Base-by-base conservation (phyloP, 2,329 filamentous ascomycete genomes). In the Orbilia quercus region DNA sequence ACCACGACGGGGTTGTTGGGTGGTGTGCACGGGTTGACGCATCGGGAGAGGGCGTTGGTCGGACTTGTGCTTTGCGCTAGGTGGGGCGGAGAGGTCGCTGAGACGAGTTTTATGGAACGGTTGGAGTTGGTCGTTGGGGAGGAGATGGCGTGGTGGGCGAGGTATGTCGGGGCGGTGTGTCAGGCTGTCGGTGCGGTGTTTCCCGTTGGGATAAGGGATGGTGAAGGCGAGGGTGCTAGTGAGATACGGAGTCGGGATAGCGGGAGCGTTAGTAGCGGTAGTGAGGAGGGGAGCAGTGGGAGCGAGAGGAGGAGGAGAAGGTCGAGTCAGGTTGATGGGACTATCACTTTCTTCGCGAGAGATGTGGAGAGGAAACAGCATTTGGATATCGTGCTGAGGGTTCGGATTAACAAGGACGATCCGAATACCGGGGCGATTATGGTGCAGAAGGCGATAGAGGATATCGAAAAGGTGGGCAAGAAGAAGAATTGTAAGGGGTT, bases 51-150 rank as follows among this genome's bases (percentile, higher is more conserved):
- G 11, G 89, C 90, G 0, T 80, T 91, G 1, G 82, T 96, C 1
- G 91, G 87, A 0, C 82, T 96, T 2, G 85, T 89, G 0, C 83
- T 91, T 0, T 92, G 88, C 76, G 88, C 90, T 48, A 84, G 92
- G 76, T 96, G 91, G 87, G 90, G 88, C 16, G 88, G 87, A 1
- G 85, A 86, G 44, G 82, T 90, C 1, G 84, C 85, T 0, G 88
- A 90, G 76, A 78, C 83, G 7, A 38, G 59, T 34, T 87, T 89
- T 76, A 85, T 86, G 31, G 78, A 80, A 0, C 82, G 84, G 2
- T 81, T 91, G 31, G 80, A 84, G 40, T 80, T 81, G 36, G 81
- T 90, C 2, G 79, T 89, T 1, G 85, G 84, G 0, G 79, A 82
- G 0, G 83, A 84, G 75, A 82, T 85, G 66, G 82, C 84, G 9